These are phyloP conservation scores for Eucalyptus regnans DNA, from an alignment of 345 rosid species.

Conservation along the genomic window DNA sequence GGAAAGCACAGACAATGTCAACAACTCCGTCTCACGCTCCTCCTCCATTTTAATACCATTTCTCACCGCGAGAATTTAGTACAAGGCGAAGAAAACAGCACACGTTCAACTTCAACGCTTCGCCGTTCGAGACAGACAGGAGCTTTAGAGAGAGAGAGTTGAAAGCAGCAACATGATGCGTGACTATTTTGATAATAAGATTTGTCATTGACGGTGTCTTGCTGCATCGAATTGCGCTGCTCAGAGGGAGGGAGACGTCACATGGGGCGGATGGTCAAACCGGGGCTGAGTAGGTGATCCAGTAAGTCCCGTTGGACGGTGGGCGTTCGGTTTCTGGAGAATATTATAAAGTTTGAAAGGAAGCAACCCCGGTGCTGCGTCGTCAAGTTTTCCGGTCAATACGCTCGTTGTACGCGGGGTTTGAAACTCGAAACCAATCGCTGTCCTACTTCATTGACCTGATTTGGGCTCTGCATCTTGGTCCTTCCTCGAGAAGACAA, in stretches of 20 bases:
- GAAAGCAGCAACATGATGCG: not conserved
- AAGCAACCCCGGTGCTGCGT: not conserved
- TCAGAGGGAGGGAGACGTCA: not conserved
- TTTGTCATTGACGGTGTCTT: not conserved
- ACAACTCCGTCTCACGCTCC: not conserved
- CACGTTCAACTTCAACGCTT: not conserved
- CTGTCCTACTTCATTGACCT: conserved; percentile 5
- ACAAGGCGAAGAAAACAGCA: not conserved
- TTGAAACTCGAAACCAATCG: not conserved
- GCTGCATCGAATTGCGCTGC: not conserved
- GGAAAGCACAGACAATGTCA: not conserved
- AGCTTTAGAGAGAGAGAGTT: not conserved
- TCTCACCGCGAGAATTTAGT: not conserved
- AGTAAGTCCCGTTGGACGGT: conserved; percentile 1
- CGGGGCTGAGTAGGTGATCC: not conserved
- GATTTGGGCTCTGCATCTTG: not conserved
- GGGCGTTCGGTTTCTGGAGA: not conserved
- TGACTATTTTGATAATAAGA: not conserved
- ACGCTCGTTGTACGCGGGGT: conserved; percentile 19
- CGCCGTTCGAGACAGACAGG: not conserved
- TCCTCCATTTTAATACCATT: not conserved
- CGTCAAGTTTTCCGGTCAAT: conserved; percentile 16
- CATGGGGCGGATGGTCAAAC: conserved; percentile 12
- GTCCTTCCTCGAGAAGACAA: not conserved
- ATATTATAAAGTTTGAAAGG: conserved; percentile 1